phyloP scores from a whole-genome alignment of 2,329 filamentous ascomycete genomes.

The Phyllosticta citrichinensis region DNA sequence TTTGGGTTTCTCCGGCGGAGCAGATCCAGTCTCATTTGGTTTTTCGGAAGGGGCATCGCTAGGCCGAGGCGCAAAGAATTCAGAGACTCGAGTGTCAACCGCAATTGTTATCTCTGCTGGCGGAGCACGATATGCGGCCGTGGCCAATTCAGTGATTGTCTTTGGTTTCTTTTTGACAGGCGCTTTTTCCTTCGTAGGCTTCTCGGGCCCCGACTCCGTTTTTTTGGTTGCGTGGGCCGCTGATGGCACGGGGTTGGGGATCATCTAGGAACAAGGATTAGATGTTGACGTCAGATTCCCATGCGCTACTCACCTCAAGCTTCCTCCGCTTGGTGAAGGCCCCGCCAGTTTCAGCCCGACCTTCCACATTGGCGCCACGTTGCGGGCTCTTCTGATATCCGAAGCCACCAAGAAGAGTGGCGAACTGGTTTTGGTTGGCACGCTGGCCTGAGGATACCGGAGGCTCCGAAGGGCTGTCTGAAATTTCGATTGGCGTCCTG shows the following conservation, averaged over 20 bases:
- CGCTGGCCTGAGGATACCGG: not conserved
- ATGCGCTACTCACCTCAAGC: constrained; percentile 18
- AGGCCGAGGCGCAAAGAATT: constrained; percentile 19
- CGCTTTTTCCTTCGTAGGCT: constrained; percentile 16
- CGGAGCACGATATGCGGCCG: constrained; percentile 20
- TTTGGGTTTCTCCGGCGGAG: constrained; percentile 12
- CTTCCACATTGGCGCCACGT: not conserved
- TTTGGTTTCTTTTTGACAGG: constrained; percentile 26
- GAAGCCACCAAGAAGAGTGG: constrained; percentile 21
- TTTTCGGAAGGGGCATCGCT: constrained; percentile 15
- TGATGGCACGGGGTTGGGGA: not conserved
- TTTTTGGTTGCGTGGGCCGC: not conserved
- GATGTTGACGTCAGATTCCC: too few relatives aligned
- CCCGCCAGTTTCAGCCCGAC: constrained; percentile 7
- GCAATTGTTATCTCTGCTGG: constrained; percentile 18
- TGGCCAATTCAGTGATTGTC: constrained; percentile 31
- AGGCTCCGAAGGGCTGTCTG: not conserved
- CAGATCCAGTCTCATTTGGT: constrained; percentile 4
- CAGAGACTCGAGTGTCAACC: constrained; percentile 4
- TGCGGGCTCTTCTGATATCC: constrained; percentile 14
- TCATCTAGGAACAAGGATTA: not conserved
- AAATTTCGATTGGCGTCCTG: not conserved
- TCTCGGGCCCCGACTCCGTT: not conserved
- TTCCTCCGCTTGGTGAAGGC: constrained; percentile 20
- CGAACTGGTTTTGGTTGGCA: constrained; percentile 15